Base-by-base conservation (phyloP, 2,329 filamentous ascomycete genomes). In the Elsinoe ampelina region DNA sequence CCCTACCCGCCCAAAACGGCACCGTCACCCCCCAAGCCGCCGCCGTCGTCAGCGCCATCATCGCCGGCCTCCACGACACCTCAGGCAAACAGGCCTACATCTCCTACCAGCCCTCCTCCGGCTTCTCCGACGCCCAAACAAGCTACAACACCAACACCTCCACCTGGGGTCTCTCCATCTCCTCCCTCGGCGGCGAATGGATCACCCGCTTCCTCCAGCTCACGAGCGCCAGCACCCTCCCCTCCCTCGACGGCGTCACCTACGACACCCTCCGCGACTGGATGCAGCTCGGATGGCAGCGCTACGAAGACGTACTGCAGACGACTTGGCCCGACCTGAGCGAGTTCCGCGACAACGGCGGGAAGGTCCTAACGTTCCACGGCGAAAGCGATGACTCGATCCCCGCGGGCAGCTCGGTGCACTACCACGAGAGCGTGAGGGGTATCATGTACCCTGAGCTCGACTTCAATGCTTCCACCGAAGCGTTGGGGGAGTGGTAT, bases 291-390 rank as follows among this genome's bases (percentile, higher is more conserved):
- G 79, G 74, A 5, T 72, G 75, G 71, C 63, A 74, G 47, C 70
- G 70, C 38, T 83, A 79, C 66, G 58, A 70, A 30, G 76, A 79
- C 62, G 75, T 65, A 48, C 70, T 81, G 2, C 79, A 82, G 62
- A 82, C 78, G 7, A 80, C 75, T 1, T 63, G 74, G 20, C 76
- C 78, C 0, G 79, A 83, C 60, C 70, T 82, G 0, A 77, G 74
- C 0, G 61, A 69, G 7, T 81, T 81, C 70, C 68, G 76, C 32
- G 57, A 68, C 2, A 62, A 70, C 0, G 80, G 79, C 20, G 79
- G 77, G 54, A 83, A 83, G 66, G 66, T 83, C 3, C 67, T 83
- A 10, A 79, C 82, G 65, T 80, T 75, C 69, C 80, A 83, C 66
- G 80, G 79, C 54, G 79, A 82, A 66, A 76, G 75, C 0, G 80